phyloP scores from a whole-genome alignment of 179 eudicot species.

The Heliamphora pulchella region DNA sequence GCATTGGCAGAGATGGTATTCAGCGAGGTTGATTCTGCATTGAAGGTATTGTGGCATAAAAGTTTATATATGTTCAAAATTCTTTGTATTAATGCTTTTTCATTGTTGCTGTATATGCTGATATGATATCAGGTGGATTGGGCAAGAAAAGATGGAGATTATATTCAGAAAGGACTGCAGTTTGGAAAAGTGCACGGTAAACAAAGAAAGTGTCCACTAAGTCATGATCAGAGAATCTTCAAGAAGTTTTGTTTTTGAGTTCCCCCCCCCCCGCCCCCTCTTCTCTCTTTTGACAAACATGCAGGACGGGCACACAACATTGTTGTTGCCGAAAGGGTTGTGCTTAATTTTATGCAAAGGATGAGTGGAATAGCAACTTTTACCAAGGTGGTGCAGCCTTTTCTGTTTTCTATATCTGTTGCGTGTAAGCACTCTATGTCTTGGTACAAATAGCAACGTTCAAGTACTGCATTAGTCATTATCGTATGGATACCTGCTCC shows the following conservation, averaged over 20 bases:
- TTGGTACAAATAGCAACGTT: conserved; percentile 1
- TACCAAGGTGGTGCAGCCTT: conserved; percentile 53
- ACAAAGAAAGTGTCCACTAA: neutral
- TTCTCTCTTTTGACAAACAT: conserved; percentile 8
- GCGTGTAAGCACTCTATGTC: neutral
- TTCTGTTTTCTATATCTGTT: neutral
- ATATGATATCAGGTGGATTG: conserved; percentile 74
- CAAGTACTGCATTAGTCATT: neutral
- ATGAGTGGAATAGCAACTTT: conserved; percentile 99
- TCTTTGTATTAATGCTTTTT: conserved; percentile 11
- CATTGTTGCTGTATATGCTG: conserved; percentile 14
- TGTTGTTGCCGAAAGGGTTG: conserved; percentile 89
- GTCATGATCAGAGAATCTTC: neutral
- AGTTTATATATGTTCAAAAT: neutral
- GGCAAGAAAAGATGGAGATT: conserved; percentile 80
- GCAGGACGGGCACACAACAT: conserved; percentile 86
- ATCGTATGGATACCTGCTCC: neutral
- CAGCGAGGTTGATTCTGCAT: conserved; percentile 71
- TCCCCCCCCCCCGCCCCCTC: neutral
- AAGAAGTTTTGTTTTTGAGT: neutral
- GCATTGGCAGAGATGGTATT: conserved; percentile 88
- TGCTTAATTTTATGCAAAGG: conserved; percentile 92
- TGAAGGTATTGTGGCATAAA: conserved; percentile 49
- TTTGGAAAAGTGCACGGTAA: conserved; percentile 92
- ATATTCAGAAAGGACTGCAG: conserved; percentile 65